Evolutionary conservation across 805 yeast genomes (phyloP).

Genomic region (Metschnikowia henanensis): DNA sequence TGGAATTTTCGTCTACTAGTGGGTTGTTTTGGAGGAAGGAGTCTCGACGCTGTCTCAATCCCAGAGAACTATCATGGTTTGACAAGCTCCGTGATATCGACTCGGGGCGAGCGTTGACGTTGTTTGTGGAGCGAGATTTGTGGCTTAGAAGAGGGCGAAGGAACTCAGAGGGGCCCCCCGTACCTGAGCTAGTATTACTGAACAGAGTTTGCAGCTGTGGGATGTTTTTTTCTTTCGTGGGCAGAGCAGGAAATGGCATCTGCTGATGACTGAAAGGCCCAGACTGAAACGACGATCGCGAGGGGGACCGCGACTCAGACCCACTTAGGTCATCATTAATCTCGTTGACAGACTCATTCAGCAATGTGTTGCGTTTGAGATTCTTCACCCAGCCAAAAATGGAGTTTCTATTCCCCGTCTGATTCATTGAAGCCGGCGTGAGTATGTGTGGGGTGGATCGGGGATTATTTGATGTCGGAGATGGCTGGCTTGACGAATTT

Average conservation of each 20-base stretch:
- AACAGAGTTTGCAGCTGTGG: slow-evolving; percentile 5
- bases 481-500: not conserved
- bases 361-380: slow-evolving; percentile 37
- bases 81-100: slow-evolving; percentile 23
- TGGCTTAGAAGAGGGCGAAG: slow-evolving; percentile 50
- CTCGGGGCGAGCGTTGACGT: slow-evolving; percentile 42
- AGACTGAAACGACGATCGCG: slow-evolving; percentile 16
- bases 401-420: slow-evolving; percentile 40
- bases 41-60: slow-evolving; percentile 49
- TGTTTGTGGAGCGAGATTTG: slow-evolving; percentile 51
- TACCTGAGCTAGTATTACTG: not conserved
- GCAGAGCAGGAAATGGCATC: slow-evolving; percentile 13
- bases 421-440: slow-evolving; percentile 28
- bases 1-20: slow-evolving; percentile 46
- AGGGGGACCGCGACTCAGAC: slow-evolving; percentile 22
- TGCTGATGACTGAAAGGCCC: slow-evolving; percentile 17
- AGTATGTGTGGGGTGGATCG: not conserved
- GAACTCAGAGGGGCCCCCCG: slow-evolving; percentile 22
- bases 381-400: slow-evolving; percentile 48
- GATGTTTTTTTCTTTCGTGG: slow-evolving; percentile 9
- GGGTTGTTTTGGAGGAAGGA: slow-evolving; percentile 46
- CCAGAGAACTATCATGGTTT: slow-evolving; percentile 13
- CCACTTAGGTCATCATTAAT: slow-evolving; percentile 21
- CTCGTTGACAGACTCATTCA: slow-evolving; percentile 41
- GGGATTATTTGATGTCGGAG: not conserved